These are phyloP conservation scores for Bruguiera gymnorhiza DNA, from an alignment of 345 rosid species.

Conservation along the genomic window DNA sequence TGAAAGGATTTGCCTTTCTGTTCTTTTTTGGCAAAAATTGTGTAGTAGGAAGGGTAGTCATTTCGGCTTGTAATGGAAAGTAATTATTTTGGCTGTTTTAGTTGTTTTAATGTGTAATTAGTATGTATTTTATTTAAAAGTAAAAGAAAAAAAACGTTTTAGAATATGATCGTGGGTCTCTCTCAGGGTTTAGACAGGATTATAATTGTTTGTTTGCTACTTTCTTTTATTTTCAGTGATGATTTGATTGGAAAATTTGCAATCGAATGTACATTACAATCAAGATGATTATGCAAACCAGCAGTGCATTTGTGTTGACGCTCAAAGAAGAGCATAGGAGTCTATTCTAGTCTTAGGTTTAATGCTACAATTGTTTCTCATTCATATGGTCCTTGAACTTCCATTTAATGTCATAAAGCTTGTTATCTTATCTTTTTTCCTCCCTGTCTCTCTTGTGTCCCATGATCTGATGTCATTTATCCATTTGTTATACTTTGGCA, in stretches of 20 bases:
- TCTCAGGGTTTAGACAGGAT: slow-evolving; percentile 8
- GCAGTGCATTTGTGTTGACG: neutral
- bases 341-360: neutral
- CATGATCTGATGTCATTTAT: neutral
- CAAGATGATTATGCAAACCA: neutral
- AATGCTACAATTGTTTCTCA: neutral
- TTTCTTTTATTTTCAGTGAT: slow-evolving; percentile 1
- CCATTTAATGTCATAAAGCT: neutral
- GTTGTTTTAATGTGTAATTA: neutral
- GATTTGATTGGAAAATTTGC: neutral
- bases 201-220: slow-evolving; percentile 11
- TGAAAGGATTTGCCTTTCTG: slow-evolving; percentile 1
- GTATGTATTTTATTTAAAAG: neutral
- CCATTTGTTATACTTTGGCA: neutral
- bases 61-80: neutral
- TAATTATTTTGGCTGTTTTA: slow-evolving; percentile 6
- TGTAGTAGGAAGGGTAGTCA: neutral
- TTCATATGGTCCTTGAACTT: neutral
- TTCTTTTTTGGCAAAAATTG: neutral
- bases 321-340: neutral
- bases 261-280: neutral
- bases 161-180: slow-evolving; percentile 5
- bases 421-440: neutral
- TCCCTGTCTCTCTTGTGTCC: neutral
- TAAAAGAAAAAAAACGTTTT: neutral